Conservation (phyloP, 2,329 filamentous ascomycete species). For the Alternaria arborescens region DNA sequence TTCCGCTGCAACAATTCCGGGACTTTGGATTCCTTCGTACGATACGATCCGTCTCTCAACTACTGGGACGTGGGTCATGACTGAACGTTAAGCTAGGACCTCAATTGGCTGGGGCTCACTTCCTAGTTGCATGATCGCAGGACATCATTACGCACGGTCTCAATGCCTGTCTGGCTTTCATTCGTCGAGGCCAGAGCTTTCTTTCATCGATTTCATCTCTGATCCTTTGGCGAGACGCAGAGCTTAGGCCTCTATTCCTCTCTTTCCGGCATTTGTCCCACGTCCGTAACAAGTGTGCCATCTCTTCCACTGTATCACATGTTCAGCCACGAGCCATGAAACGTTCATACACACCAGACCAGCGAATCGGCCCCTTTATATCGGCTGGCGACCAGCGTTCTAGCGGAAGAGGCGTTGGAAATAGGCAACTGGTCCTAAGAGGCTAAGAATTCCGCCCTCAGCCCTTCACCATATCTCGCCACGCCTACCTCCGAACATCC, state of each 20-base stretch:
- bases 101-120: slow-evolving; percentile 26
- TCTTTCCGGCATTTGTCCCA: slow-evolving; percentile 10
- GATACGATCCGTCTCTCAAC: neutral
- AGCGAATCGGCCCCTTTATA: slow-evolving; percentile 31
- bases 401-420: slow-evolving; percentile 33
- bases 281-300: slow-evolving; percentile 6
- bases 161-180: neutral
- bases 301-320: slow-evolving; percentile 5
- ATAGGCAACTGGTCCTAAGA: slow-evolving; percentile 41
- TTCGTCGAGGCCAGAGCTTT: slow-evolving; percentile 10
- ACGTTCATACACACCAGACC: slow-evolving; percentile 15
- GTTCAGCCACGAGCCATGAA: slow-evolving; percentile 27
- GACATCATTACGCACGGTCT: slow-evolving; percentile 27
- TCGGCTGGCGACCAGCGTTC: slow-evolving; percentile 14
- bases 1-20: neutral
- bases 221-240: slow-evolving; percentile 7
- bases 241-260: slow-evolving; percentile 16
- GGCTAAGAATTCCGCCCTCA: slow-evolving; percentile 8
- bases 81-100: slow-evolving; percentile 4
- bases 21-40: slow-evolving; percentile 1
- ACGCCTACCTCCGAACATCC: slow-evolving; percentile 22
- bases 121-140: slow-evolving; percentile 19
- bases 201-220: slow-evolving; percentile 14
- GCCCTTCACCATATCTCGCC: slow-evolving; percentile 10
- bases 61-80: slow-evolving; percentile 4